These are phyloP conservation scores for Prunus fruticosa DNA, from an alignment of 306 rosid species.

Conservation along the genomic window DNA sequence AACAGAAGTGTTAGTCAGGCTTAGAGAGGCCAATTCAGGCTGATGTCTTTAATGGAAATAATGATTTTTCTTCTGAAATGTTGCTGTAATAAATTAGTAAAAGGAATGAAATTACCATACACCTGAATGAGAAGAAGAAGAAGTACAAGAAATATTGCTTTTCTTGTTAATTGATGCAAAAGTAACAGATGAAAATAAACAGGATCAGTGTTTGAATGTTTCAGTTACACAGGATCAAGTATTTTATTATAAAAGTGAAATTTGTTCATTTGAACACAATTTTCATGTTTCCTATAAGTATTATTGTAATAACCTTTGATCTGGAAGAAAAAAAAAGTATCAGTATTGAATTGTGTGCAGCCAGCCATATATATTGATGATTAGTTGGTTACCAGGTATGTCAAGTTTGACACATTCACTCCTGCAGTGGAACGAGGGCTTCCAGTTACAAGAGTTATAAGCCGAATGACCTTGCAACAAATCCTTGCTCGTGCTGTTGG, in stretches of 20 bases:
- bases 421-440: constrained; percentile 96
- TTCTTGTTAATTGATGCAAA: background rate
- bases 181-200: background rate
- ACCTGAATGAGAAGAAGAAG: too few species aligned
- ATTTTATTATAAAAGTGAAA: background rate
- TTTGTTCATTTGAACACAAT: background rate
- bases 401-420: constrained; percentile 98
- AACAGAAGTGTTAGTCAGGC: background rate
- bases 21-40: background rate
- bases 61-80: too few species aligned
- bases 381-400: constrained; percentile 70
- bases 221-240: background rate
- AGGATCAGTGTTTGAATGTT: background rate
- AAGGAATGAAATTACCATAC: too few species aligned
- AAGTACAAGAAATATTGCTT: too few species aligned
- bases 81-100: background rate
- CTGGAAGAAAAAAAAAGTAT: too few species aligned
- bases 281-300: background rate
- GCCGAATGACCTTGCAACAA: constrained; percentile 84
- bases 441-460: constrained; percentile 95
- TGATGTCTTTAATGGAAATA: too few species aligned
- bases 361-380: constrained; percentile 30
- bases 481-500: constrained; percentile 90
- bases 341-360: constrained; percentile 15
- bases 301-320: background rate